These are phyloP conservation scores for Botrytis aclada DNA, from an alignment of 2,329 filamentous ascomycete genomes.

Conservation along the genomic window DNA sequence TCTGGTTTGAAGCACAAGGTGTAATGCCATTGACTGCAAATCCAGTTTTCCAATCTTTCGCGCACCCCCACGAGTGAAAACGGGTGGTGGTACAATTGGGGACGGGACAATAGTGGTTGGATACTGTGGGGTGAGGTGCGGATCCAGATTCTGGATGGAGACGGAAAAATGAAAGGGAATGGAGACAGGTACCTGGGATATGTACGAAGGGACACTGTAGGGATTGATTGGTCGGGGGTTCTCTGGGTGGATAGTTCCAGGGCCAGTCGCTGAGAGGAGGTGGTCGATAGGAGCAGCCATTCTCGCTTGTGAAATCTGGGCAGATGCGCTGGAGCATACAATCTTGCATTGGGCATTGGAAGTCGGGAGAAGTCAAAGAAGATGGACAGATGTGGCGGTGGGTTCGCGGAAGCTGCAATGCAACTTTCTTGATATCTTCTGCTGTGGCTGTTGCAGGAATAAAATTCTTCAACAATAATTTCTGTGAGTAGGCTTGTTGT, in stretches of 20 bases:
- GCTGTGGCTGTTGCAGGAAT: neutral
- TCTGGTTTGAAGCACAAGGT: neutral
- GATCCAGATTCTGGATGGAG: neutral
- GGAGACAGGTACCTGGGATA: neutral
- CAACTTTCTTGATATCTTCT: neutral
- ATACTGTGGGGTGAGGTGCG: no score
- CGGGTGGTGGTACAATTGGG: neutral
- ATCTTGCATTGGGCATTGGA: neutral
- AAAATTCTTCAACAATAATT: neutral
- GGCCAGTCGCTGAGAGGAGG: neutral
- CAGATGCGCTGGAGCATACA: conserved; percentile 6
- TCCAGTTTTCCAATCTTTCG: conserved; percentile 5
- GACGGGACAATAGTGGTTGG: neutral
- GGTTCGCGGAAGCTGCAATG: neutral
- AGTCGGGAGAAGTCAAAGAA: neutral
- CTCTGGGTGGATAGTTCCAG: neutral
- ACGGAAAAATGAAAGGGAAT: neutral
- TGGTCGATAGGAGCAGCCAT: neutral
- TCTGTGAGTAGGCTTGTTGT: neutral
- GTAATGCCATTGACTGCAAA: neutral
- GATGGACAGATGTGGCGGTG: conserved; percentile 13
- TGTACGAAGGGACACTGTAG: neutral
- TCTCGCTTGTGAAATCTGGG: conserved; percentile 4
- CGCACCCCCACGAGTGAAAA: conserved; percentile 3
- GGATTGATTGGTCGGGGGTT: neutral